Conservation (phyloP, 371 early-diverging fungal species). For the Coemansia sp. region DNA sequence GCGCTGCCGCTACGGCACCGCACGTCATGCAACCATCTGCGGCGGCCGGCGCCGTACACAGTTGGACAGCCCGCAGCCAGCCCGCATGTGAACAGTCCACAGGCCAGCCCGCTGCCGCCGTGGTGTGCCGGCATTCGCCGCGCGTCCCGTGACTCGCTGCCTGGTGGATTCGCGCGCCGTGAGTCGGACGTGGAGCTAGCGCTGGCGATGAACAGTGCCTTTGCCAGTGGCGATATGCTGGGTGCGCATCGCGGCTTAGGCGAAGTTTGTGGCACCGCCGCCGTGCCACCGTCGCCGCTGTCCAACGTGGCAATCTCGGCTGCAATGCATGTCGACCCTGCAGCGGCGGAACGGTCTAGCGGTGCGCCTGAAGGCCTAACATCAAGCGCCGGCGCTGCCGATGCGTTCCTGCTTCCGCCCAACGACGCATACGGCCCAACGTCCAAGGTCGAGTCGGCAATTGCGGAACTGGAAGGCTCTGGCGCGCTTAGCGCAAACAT, state of each 20-base stretch:
- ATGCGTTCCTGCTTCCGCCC: background rate
- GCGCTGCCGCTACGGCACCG: constrained; percentile 43
- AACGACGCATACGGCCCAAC: constrained; percentile 9
- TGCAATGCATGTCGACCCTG: constrained; percentile 6
- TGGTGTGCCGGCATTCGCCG: constrained; percentile 39
- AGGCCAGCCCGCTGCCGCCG: constrained; percentile 38
- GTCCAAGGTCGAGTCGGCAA: background rate
- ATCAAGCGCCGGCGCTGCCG: background rate
- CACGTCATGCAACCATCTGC: constrained; percentile 40
- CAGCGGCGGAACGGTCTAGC: background rate
- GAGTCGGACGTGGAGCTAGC: constrained; percentile 49
- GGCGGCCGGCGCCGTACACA: constrained; percentile 47
- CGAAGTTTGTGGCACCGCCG: constrained; percentile 29
- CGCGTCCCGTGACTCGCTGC: constrained; percentile 36
- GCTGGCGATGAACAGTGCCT: constrained; percentile 47
- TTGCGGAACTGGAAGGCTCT: background rate
- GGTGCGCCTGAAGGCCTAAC: background rate
- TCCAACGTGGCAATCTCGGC: constrained; percentile 23
- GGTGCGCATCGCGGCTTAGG: constrained; percentile 34
- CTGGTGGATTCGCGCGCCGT: constrained; percentile 23
- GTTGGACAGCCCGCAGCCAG: constrained; percentile 25
- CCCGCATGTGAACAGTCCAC: constrained; percentile 44
- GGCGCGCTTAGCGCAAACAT: constrained; percentile 24
- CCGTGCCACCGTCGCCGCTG: constrained; percentile 41
- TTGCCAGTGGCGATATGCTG: constrained; percentile 42